Conservation (phyloP, 805 yeast genomes). For the Barnettozyma populi region DNA sequence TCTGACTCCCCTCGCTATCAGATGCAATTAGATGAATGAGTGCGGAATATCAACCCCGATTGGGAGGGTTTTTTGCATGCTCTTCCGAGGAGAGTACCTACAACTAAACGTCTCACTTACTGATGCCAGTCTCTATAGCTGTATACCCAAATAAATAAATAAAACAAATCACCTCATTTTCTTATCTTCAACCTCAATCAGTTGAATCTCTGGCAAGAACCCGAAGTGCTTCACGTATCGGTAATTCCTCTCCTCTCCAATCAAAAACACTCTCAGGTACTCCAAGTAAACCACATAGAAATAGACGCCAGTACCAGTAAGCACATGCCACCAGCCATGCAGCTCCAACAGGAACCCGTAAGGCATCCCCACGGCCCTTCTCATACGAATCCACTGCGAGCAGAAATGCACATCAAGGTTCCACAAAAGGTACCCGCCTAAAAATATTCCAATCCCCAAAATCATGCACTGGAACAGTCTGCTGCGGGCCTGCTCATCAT, state of each 20-base stretch:
- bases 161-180: too few relatives aligned
- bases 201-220: slow-evolving; percentile 43
- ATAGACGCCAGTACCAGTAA: slow-evolving; percentile 85
- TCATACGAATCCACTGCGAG: slow-evolving; percentile 43
- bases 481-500: slow-evolving; percentile 39
- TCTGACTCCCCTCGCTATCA: not conserved
- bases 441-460: slow-evolving; percentile 57
- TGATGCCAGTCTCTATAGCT: not conserved
- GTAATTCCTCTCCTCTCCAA: slow-evolving; percentile 51
- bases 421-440: slow-evolving; percentile 80
- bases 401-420: slow-evolving; percentile 84
- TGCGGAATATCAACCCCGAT: not conserved
- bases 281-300: slow-evolving; percentile 76
- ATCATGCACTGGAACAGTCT: slow-evolving; percentile 51
- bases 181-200: not conserved
- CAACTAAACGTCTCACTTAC: not conserved
- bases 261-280: slow-evolving; percentile 62
- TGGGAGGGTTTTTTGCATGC: not conserved
- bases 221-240: slow-evolving; percentile 53
- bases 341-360: slow-evolving; percentile 82
- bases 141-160: not conserved
- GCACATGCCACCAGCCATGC: slow-evolving; percentile 97
- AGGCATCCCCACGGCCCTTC: slow-evolving; percentile 75
- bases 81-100: not conserved
- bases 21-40: not conserved